Percentiles rank a stretch among this genome's conserved stretches.
phyloP scores from a whole-genome alignment of 129 eudicot genomes.

The Lonicera japonica region DNA sequence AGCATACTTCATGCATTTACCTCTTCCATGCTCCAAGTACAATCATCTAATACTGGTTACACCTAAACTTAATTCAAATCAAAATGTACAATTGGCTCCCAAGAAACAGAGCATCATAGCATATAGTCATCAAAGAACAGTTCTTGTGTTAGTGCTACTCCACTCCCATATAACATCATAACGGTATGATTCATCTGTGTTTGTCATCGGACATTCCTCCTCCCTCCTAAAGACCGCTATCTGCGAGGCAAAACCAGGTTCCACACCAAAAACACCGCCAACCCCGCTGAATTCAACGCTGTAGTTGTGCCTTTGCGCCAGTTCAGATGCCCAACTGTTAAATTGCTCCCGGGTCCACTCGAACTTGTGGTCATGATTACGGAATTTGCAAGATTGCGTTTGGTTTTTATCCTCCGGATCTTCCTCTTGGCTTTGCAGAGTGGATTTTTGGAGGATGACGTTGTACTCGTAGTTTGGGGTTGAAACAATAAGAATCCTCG shows the following conservation, averaged over 20 bases:
- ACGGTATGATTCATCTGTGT: constrained; percentile 7
- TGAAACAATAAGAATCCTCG: constrained; percentile 72
- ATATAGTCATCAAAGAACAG: neutral
- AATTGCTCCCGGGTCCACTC: constrained; percentile 97
- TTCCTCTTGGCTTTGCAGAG: constrained; percentile 53
- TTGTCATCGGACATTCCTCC: constrained; percentile 13
- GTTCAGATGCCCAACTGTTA: constrained; percentile 60
- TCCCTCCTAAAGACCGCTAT: constrained; percentile 74
- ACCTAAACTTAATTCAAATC: neutral
- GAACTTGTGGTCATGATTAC: constrained; percentile 91
- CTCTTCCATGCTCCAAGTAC: too few relatives aligned
- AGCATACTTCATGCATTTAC: neutral
- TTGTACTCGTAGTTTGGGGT: constrained; percentile 98
- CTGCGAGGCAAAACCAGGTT: constrained; percentile 94
- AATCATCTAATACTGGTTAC: neutral
- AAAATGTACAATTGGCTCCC: too few relatives aligned
- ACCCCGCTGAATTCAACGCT: constrained; percentile 75
- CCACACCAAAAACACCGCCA: constrained; percentile 70
- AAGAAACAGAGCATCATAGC: neutral
- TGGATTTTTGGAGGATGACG: constrained; percentile 63
- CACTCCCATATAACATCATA: constrained; percentile 70
- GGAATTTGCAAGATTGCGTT: constrained; percentile 59
- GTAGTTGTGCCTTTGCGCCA: constrained; percentile 57
- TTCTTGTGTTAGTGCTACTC: constrained; percentile 27
- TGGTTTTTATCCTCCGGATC: constrained; percentile 55